Evolutionary conservation across 2,329 filamentous ascomycete genomes (phyloP).

Genomic region (Botryotinia calthae): DNA sequence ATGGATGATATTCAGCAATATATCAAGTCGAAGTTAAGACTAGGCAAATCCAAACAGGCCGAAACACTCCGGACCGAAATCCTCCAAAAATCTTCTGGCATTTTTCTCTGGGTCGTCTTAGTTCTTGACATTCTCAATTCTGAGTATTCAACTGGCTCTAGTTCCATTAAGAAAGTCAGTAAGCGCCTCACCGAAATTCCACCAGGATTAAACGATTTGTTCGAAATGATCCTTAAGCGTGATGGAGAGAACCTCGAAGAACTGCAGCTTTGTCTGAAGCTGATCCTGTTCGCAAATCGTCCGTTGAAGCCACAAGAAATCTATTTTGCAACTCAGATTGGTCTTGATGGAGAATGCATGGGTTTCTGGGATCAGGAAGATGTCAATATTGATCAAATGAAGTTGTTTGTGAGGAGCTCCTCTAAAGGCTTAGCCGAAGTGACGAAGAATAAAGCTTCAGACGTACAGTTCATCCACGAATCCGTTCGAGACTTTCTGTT

Average conservation of each 20-base stretch:
- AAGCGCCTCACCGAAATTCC: conserved; percentile 38
- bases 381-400: conserved; percentile 36
- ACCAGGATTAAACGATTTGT: conserved; percentile 24
- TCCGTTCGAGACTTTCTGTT: conserved; percentile 44
- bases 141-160: conserved; percentile 38
- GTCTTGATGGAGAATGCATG: conserved; percentile 23
- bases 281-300: conserved; percentile 49
- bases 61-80: conserved; percentile 24
- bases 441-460: conserved; percentile 34
- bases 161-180: conserved; percentile 38
- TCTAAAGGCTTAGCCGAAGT: conserved; percentile 46
- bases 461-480: conserved; percentile 45
- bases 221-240: conserved; percentile 37
- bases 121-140: conserved; percentile 44
- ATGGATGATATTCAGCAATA: conserved; percentile 35
- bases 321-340: conserved; percentile 29
- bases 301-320: conserved; percentile 31
- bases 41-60: conserved; percentile 24
- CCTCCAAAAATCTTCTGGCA: conserved; percentile 24
- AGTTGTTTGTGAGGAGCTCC: conserved; percentile 40
- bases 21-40: conserved; percentile 30
- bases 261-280: conserved; percentile 49
- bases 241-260: conserved; percentile 45
- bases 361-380: conserved; percentile 31
- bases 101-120: conserved; percentile 33